Conservation (phyloP, 2,329 filamentous ascomycete species). For the Fusarium sp. region DNA sequence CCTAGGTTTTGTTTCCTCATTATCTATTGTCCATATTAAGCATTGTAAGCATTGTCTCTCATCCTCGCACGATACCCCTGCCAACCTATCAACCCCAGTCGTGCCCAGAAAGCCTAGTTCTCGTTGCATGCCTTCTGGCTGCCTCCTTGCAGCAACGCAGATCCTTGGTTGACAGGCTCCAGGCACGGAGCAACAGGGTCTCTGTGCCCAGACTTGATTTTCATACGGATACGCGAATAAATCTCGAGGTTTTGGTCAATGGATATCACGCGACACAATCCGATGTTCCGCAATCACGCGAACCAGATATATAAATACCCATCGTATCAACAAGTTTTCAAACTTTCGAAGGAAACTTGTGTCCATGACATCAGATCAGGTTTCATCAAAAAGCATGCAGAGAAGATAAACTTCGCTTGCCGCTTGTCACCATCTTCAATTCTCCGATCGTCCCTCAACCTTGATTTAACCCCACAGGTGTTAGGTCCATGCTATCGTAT, state of each 20-base stretch:
- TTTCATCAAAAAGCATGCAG: background rate
- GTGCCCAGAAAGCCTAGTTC: slow-evolving; percentile 8
- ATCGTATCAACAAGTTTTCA: background rate
- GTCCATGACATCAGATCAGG: background rate
- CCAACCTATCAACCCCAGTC: slow-evolving; percentile 6
- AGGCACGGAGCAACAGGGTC: slow-evolving; percentile 16
- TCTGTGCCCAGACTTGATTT: slow-evolving; percentile 4
- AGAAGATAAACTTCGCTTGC: background rate
- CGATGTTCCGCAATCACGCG: slow-evolving; percentile 9
- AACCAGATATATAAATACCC: background rate
- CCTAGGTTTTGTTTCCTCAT: background rate
- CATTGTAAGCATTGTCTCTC: background rate
- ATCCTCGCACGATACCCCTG: slow-evolving; percentile 16
- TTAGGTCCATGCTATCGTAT: background rate
- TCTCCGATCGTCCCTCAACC: background rate
- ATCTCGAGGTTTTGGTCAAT: slow-evolving; percentile 16
- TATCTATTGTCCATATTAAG: background rate
- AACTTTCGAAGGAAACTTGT: background rate
- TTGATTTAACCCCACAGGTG: background rate
- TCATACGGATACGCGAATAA: slow-evolving; percentile 9
- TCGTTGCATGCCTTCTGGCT: slow-evolving; percentile 21
- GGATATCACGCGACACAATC: slow-evolving; percentile 31
- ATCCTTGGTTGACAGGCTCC: slow-evolving; percentile 6
- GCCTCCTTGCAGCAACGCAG: slow-evolving; percentile 24
- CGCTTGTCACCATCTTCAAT: background rate